A percentile compares a stretch with the other conserved stretches of the same genome.
These are phyloP conservation scores for Fusarium sp. DNA, from an alignment of 2,329 filamentous ascomycete genomes.

Conservation along the genomic window DNA sequence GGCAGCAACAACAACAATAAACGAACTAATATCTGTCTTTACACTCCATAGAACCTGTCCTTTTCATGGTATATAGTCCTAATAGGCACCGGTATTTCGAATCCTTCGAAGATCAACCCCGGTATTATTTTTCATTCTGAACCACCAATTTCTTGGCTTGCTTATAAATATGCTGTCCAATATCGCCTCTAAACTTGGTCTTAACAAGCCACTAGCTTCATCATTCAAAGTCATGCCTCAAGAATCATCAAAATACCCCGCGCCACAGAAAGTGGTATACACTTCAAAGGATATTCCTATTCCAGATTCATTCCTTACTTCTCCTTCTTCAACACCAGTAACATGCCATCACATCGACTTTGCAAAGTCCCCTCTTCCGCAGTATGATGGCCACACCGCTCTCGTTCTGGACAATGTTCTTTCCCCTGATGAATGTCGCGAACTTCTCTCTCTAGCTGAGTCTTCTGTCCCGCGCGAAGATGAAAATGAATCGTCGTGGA, in stretches of 20 bases:
- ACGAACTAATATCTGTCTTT: slow-evolving; percentile 7
- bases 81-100: background rate
- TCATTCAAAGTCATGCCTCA: slow-evolving; percentile 6
- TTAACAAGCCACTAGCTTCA: slow-evolving; percentile 16
- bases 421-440: slow-evolving; percentile 66
- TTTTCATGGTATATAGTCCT: background rate
- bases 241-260: slow-evolving; percentile 7
- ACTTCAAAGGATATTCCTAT: slow-evolving; percentile 51
- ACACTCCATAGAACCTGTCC: background rate
- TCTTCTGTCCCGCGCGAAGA: slow-evolving; percentile 56
- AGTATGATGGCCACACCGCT: slow-evolving; percentile 67
- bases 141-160: background rate
- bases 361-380: slow-evolving; percentile 58
- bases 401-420: slow-evolving; percentile 72
- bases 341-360: slow-evolving; percentile 65
- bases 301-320: slow-evolving; percentile 60
- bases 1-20: slow-evolving; percentile 28
- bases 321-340: slow-evolving; percentile 56
- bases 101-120: too few species aligned
- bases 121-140: background rate
- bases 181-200: slow-evolving; percentile 42
- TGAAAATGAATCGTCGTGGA: slow-evolving; percentile 63
- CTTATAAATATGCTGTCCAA: slow-evolving; percentile 40
- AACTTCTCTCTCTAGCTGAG: slow-evolving; percentile 65
- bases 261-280: slow-evolving; percentile 42